phyloP scores from a whole-genome alignment of 2,329 filamentous ascomycete species.

The Biscogniauxia mediterranea region DNA sequence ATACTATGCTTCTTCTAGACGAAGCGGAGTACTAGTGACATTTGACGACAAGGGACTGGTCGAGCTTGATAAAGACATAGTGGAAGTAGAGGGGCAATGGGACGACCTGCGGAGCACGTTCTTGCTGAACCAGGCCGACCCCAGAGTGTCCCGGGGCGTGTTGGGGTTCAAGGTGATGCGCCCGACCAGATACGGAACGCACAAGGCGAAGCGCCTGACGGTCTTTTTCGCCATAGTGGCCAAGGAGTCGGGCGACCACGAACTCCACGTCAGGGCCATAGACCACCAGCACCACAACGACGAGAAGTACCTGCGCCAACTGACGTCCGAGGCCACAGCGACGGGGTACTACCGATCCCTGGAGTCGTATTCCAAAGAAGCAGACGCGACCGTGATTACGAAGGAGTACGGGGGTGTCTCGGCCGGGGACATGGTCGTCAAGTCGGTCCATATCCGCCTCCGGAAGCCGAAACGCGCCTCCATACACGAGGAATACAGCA shows the following conservation, averaged over 20 bases:
- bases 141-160: not conserved
- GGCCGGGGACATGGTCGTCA: not conserved
- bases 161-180: not conserved
- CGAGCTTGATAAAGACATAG: not conserved
- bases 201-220: not conserved
- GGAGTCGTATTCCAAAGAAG: not conserved
- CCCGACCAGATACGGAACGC: not conserved
- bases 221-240: not conserved
- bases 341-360: not conserved
- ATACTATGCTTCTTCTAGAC: not conserved
- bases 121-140: not conserved
- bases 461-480: not conserved
- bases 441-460: not conserved
- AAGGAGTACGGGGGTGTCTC: not conserved
- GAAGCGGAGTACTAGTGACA: not conserved
- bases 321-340: not conserved
- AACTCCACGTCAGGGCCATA: not conserved
- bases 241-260: not conserved
- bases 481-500: not conserved
- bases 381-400: not conserved
- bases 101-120: not conserved
- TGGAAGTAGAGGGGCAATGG: not conserved
- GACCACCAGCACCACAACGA: not conserved
- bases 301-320: not conserved
- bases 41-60: not conserved